Conservation (phyloP, 2,329 filamentous ascomycete genomes). For the Alternaria longipes region DNA sequence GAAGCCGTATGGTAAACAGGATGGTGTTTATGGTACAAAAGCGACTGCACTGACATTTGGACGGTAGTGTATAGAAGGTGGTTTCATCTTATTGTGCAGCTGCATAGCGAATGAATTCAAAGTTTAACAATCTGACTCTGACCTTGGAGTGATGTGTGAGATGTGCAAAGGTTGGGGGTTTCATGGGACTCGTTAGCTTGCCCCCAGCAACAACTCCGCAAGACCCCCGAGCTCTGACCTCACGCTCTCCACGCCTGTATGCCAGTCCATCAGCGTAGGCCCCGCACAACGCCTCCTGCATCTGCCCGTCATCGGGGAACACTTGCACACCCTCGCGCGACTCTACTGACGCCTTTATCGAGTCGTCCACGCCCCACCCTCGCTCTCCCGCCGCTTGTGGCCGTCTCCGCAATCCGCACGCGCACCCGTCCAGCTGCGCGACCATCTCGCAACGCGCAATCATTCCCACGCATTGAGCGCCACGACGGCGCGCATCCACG, state of each 20-base stretch:
- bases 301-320: constrained; percentile 20
- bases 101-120: constrained; percentile 8
- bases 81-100: constrained; percentile 6
- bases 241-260: constrained; percentile 25
- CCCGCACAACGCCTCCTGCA: constrained; percentile 25
- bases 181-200: constrained; percentile 4
- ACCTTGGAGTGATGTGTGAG: not conserved
- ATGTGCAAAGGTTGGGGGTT: not conserved
- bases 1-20: not conserved
- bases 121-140: too few species aligned
- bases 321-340: constrained; percentile 27
- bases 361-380: constrained; percentile 11
- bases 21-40: constrained; percentile 7
- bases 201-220: constrained; percentile 28
- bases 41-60: constrained; percentile 12
- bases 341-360: not conserved
- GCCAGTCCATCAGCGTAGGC: constrained; percentile 34
- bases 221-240: constrained; percentile 37
- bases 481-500: constrained; percentile 11
- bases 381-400: constrained; percentile 9
- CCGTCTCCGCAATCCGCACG: constrained; percentile 18
- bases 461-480: constrained; percentile 23
- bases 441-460: constrained; percentile 11
- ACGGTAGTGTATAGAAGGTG: not conserved
- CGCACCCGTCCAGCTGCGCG: constrained; percentile 16